Evolutionary conservation across 2,329 filamentous ascomycete genomes (phyloP).

Genomic region (Venturia effusa): DNA sequence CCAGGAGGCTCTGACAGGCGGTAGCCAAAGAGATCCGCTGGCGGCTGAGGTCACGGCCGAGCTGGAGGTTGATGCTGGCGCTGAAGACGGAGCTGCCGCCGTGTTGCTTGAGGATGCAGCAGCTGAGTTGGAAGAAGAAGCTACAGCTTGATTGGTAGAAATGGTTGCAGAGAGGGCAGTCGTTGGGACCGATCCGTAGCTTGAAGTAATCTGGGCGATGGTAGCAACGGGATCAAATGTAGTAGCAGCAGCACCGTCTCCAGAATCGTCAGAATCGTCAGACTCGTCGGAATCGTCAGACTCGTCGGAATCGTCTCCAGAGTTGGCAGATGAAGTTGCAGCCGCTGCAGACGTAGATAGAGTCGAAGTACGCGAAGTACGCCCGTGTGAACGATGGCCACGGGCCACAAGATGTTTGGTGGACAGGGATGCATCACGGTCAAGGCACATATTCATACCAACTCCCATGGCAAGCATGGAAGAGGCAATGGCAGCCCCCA

Average conservation of each 20-base stretch:
- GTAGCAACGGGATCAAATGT: neutral
- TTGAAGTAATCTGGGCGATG: neutral
- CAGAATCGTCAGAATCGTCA: neutral
- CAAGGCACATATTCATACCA: neutral
- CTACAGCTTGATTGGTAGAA: neutral
- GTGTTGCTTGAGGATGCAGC: neutral
- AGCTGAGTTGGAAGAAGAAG: neutral
- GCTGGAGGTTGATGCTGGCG: neutral
- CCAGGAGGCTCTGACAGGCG: conserved; percentile 43
- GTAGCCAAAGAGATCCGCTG: conserved; percentile 36
- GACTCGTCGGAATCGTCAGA: too few relatives aligned
- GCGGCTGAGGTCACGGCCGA: neutral
- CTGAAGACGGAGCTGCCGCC: neutral
- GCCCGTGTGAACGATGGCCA: neutral
- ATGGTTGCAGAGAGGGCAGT: neutral
- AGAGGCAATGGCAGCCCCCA: neutral
- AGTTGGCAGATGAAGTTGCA: neutral
- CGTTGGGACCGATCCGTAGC: neutral
- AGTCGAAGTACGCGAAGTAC: neutral
- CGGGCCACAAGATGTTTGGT: neutral
- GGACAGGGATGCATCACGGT: neutral
- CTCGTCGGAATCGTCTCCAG: too few relatives aligned
- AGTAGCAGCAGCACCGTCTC: neutral
- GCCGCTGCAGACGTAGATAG: neutral
- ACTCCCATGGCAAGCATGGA: neutral